phyloP scores from a whole-genome alignment of 257 asterid genomes.

The Thymus quinquecostatus region DNA sequence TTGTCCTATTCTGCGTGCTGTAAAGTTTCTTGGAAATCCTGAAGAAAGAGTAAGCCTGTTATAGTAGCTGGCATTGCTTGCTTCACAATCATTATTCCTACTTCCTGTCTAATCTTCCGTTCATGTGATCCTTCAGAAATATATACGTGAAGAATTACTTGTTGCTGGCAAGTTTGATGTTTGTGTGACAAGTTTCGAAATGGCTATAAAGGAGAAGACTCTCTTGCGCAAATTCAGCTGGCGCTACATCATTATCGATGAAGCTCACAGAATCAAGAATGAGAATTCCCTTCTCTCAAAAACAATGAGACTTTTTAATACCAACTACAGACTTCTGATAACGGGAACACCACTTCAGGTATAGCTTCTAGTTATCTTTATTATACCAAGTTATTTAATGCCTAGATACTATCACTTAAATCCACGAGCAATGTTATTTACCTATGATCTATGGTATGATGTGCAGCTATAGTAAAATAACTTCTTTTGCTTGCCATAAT shows the following conservation, averaged over 20 bases:
- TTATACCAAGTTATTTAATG: neutral
- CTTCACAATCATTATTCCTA: constrained; percentile 23
- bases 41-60: constrained; percentile 88
- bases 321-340: constrained; percentile 91
- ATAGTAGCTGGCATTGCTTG: constrained; percentile 1
- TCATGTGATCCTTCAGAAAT: constrained; percentile 54
- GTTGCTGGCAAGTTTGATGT: constrained; percentile 98
- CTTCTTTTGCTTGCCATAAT: constrained; percentile 13
- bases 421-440: constrained; percentile 13
- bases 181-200: constrained; percentile 96
- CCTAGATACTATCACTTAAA: neutral
- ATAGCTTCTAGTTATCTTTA: constrained; percentile 13
- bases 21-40: constrained; percentile 95
- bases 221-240: constrained; percentile 87
- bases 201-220: constrained; percentile 96
- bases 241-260: constrained; percentile 98
- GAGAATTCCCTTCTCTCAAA: constrained; percentile 96
- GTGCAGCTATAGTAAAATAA: neutral
- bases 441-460: neutral
- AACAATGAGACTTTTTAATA: constrained; percentile 88
- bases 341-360: constrained; percentile 99
- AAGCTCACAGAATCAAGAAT: constrained; percentile 98
- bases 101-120: constrained; percentile 12
- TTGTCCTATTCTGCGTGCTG: constrained; percentile 90
- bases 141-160: constrained; percentile 89